A percentile compares a stretch with the other conserved stretches of the same genome.
These are phyloP conservation scores for Mycena haematopus DNA, from an alignment of 768 basidiomycete genomes.

Conservation along the genomic window DNA sequence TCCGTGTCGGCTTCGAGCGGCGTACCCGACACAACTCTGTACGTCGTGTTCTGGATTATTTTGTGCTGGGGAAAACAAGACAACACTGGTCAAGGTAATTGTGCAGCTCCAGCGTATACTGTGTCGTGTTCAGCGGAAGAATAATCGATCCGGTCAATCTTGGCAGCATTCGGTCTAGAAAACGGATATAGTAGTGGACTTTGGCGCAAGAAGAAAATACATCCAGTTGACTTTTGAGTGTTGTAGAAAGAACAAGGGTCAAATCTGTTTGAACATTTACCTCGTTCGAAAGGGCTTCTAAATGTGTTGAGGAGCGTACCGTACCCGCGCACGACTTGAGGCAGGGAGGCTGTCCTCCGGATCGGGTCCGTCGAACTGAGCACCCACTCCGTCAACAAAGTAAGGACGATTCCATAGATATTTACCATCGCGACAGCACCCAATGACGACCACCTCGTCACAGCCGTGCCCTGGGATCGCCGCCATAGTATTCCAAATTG, in stretches of 20 bases:
- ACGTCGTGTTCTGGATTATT: conserved; percentile 11
- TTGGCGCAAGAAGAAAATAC: background rate
- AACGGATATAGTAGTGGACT: background rate
- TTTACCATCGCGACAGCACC: conserved; percentile 88
- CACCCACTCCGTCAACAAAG: conserved; percentile 55
- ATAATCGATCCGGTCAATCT: conserved; percentile 68
- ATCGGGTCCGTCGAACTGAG: conserved; percentile 82
- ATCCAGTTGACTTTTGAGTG: too few relatives aligned
- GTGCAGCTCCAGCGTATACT: conserved; percentile 72
- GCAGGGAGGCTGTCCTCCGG: conserved; percentile 79
- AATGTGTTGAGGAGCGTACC: conserved; percentile 66
- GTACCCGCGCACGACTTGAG: conserved; percentile 79
- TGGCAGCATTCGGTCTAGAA: conserved; percentile 63
- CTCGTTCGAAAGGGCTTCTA: conserved; percentile 85
- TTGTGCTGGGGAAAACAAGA: background rate
- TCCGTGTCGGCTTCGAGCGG: conserved; percentile 34
- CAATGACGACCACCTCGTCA: conserved; percentile 87
- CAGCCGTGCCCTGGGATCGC: conserved; percentile 83
- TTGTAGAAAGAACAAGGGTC: too few relatives aligned
- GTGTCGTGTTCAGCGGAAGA: conserved; percentile 78
- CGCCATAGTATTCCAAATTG: conserved; percentile 91
- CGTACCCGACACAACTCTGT: conserved; percentile 36
- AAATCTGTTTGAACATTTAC: conserved; percentile 46
- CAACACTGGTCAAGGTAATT: conserved; percentile 63
- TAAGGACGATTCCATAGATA: background rate